Conservation (phyloP, 2,329 filamentous ascomycete genomes). For the Epicoccum nigrum region DNA sequence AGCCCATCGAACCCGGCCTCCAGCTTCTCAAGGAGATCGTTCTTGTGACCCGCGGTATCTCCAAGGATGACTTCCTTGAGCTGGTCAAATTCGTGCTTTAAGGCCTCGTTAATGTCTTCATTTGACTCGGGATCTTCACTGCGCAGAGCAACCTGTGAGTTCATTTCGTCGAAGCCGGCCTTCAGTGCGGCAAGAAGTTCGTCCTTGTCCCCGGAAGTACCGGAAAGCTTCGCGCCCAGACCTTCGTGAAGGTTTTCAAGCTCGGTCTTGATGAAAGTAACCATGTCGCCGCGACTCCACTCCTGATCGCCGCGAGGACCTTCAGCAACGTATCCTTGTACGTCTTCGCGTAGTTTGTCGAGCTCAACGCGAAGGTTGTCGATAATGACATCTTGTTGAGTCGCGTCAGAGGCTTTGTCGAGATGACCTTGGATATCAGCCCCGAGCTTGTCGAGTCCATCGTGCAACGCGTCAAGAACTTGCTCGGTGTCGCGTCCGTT, state of each 20-base stretch:
- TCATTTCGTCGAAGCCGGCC: slow-evolving; percentile 50
- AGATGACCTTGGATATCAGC: slow-evolving; percentile 82
- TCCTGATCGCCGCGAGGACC: slow-evolving; percentile 52
- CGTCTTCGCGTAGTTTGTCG: slow-evolving; percentile 66
- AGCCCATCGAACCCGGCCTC: slow-evolving; percentile 58
- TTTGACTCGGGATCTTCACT: slow-evolving; percentile 46
- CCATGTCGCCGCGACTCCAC: slow-evolving; percentile 52
- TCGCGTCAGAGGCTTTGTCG: slow-evolving; percentile 70
- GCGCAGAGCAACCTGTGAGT: slow-evolving; percentile 47
- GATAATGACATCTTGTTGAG: slow-evolving; percentile 78
- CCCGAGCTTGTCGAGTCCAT: slow-evolving; percentile 82
- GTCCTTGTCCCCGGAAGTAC: slow-evolving; percentile 41
- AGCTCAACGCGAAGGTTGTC: slow-evolving; percentile 70
- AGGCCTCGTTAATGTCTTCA: slow-evolving; percentile 66
- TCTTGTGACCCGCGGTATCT: slow-evolving; percentile 62
- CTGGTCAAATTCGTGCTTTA: slow-evolving; percentile 82
- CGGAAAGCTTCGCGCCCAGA: slow-evolving; percentile 56
- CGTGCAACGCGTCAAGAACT: slow-evolving; percentile 83
- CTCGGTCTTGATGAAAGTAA: slow-evolving; percentile 60
- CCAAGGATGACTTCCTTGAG: slow-evolving; percentile 77
- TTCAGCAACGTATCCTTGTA: slow-evolving; percentile 59
- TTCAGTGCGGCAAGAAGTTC: slow-evolving; percentile 50
- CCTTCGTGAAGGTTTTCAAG: slow-evolving; percentile 67
- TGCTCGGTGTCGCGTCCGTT: slow-evolving; percentile 85
- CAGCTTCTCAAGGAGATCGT: slow-evolving; percentile 67